Evolutionary conservation across 306 rosid genomes (phyloP), one percentile per base, ranked within the genome.

Genomic region (Prosopis cineraria): DNA sequence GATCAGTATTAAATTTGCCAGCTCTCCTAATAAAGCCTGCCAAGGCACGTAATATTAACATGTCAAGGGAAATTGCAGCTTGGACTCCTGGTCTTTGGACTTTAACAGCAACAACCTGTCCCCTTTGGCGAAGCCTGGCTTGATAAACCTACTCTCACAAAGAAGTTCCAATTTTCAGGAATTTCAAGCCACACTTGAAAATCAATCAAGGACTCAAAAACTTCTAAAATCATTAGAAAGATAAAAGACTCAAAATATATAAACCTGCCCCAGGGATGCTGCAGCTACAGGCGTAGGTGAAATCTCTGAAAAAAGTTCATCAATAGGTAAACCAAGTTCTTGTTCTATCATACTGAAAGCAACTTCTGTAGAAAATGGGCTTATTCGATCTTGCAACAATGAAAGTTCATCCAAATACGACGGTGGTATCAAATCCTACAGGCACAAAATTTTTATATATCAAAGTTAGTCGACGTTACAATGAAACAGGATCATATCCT

Each of bases 241-340:
- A 53, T 66, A 74, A 34, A 53, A 34, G 56, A 55, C 75, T 68
- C 58, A 71, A 80, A 77, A 80, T 10, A 80, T 36, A 73, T 50
- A 81, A 84, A 95, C 98, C 98, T 95, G 98, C 72, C 98, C 98
- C 19, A 95, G 97, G 47, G 98, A 95, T 77, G 97, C 98, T 31
- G 98, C 97, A 79, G 98, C 98, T 30, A 89, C 85, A 43, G 98
- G 98, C 82, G 86, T 89, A 5, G 92, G 96, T 70, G 98, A 92
- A 80, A 95, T 91, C 92, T 95, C 98, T 2, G 97, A 84, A 80
- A 95, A 95, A 77, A 95, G 78, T 75, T 84, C 90, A 40, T 83
- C 98, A 76, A 92, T 55, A 37, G 97, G 82, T 78, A 85, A 84
- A 74, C 87, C 92, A 34, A 95, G 97, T 68, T 95, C 98, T 88